Base-by-base conservation (phyloP, 2,329 filamentous ascomycete species). In the Venturiaceae sp. region DNA sequence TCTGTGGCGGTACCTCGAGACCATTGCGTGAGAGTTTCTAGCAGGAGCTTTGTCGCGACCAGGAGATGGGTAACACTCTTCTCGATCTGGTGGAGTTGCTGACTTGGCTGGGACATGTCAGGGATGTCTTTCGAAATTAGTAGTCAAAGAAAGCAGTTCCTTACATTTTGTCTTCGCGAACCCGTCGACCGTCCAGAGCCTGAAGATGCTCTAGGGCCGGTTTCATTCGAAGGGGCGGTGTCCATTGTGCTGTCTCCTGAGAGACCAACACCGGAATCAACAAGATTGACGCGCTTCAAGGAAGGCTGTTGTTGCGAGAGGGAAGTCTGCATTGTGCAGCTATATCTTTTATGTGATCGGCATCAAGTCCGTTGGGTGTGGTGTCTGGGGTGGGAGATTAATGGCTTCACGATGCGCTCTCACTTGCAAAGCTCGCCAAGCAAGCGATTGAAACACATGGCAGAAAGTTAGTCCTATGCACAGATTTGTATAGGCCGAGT, bases 41-140 rank as follows among this genome's bases (percentile, higher is more conserved):
- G 86, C 2, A 99, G 85, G 74, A 97, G 92, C 72, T 99, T 99
- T 34, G 94, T 99, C 36, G 94, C 94, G 64, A 99, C 92, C 36
- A 99, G 85, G 47, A 99, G 87, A 71, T 99, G 94, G 11, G 92
- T 96, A 63, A 99, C 94, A 71, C 92, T 96, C 78, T 96, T 97
- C 77, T 99, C 94, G 74, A 99, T 99, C 73, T 96, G 92, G 56
- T 92, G 96, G 64, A 99, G 82, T 65, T 90, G 79, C 78, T 89
- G 78, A 77, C 85, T 77, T 73, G 84, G 78, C 86, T 88, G 68
- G 63, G 65, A 65, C 39, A 50, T 50, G 41, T 34, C 28, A 34
- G 54, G 39, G 44, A 50, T 50, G 39, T 39, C 2, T 23, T 52
- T 26, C 6, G 26, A 26, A 26, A 32, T 26, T 19, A 13, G 23